phyloP scores from a whole-genome alignment of 352 stramenopile species.

The Phytopythium chamaehyphon region DNA sequence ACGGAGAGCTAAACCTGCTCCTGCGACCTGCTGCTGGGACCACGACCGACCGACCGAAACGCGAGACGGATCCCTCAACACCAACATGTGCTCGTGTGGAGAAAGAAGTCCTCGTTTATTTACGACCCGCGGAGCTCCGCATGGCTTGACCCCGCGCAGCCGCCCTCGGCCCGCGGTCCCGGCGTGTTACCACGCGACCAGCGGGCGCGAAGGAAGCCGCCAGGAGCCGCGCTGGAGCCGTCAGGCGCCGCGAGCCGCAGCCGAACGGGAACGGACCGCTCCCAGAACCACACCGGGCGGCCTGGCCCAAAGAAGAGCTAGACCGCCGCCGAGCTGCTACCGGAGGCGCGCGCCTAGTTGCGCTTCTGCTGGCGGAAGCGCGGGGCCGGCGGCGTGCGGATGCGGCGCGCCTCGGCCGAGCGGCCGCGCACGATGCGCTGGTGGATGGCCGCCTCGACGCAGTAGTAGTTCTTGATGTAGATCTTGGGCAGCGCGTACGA shows the following conservation, averaged over 20 bases:
- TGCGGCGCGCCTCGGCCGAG: slow-evolving; percentile 90
- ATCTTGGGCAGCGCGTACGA: slow-evolving; percentile 99
- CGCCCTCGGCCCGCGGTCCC: neutral
- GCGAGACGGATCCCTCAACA: too few relatives aligned
- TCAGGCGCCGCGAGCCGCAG: neutral
- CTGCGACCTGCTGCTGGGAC: too few relatives aligned
- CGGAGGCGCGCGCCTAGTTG: slow-evolving; percentile 27
- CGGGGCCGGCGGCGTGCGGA: slow-evolving; percentile 90
- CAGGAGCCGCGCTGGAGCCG: neutral
- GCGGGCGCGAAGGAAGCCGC: too few relatives aligned
- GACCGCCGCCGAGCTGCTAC: slow-evolving; percentile 2
- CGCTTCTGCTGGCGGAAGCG: slow-evolving; percentile 74
- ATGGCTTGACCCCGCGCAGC: neutral
- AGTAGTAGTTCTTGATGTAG: slow-evolving; percentile 99
- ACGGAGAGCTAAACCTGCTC: too few relatives aligned
- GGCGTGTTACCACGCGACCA: too few relatives aligned
- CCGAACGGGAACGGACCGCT: slow-evolving; percentile 2
- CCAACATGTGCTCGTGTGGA: slow-evolving; percentile 11
- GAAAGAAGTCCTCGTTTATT: slow-evolving; percentile 49
- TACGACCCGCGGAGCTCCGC: slow-evolving; percentile 15
- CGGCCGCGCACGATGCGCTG: slow-evolving; percentile 98
- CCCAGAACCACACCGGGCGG: neutral
- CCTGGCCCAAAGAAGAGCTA: neutral
- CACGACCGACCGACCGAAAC: too few relatives aligned
- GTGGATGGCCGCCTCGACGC: slow-evolving; percentile 98